These are phyloP conservation scores for Inonotus obliquus DNA, from an alignment of 1,284 basidiomycete species.

Conservation along the genomic window DNA sequence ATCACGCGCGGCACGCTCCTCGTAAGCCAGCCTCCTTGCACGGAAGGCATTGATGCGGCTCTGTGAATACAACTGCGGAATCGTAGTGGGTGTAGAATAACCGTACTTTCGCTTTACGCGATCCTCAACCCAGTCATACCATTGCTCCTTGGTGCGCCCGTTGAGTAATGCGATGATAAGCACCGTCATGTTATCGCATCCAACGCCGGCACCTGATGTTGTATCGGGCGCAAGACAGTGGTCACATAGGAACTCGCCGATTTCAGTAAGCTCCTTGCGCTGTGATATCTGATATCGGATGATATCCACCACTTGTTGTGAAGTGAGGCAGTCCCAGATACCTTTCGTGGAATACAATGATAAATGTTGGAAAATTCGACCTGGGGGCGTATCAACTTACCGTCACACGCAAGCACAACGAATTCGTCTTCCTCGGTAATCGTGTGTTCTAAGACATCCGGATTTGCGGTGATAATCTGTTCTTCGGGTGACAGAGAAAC, in stretches of 20 bases:
- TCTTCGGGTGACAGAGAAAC: conserved; percentile 75
- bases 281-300: conserved; percentile 82
- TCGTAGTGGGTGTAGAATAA: conserved; percentile 62
- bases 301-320: conserved; percentile 91
- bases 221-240: conserved; percentile 94
- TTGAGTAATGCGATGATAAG: conserved; percentile 86
- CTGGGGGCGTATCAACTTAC: conserved; percentile 38
- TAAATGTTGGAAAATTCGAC: not conserved
- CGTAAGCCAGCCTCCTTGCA: conserved; percentile 47
- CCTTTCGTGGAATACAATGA: conserved; percentile 43
- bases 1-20: conserved; percentile 41
- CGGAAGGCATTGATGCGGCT: conserved; percentile 56
- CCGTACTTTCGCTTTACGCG: conserved; percentile 75
- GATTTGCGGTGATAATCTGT: conserved; percentile 95
- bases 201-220: conserved; percentile 86
- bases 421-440: conserved; percentile 93
- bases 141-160: conserved; percentile 86
- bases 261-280: conserved; percentile 74
- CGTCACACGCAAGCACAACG: conserved; percentile 93
- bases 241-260: conserved; percentile 89
- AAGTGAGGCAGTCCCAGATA: conserved; percentile 97
- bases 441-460: conserved; percentile 83
- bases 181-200: conserved; percentile 99
- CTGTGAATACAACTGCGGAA: conserved; percentile 65
- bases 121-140: conserved; percentile 89